Evolutionary conservation across 495 filamentous ascomycete species (phyloP), one percentile per base, ranked within the genome.

Genomic region (Immersiella caudata): DNA sequence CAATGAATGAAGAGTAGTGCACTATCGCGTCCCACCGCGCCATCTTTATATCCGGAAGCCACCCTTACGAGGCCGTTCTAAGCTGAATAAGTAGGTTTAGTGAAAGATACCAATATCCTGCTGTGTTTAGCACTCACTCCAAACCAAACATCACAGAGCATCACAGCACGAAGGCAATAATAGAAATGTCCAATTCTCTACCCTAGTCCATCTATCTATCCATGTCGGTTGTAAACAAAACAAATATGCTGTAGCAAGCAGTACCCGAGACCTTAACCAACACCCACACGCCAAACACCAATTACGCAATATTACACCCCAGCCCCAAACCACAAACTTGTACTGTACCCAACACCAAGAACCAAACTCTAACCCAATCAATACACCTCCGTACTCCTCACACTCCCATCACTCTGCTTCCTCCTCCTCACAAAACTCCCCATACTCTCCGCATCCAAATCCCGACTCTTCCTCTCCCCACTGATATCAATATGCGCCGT

Each of bases 401-500:
- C 60, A 16, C 61, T 63, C 12, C 49, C 61, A 51, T 54, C 29
- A 11, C 20, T 25, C 3, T 40, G 51, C 50, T 65, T 65, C 35
- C 63, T 56, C 52, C 63, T 56, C 52, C 63, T 46, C 20, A 65
- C 52, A 40, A 36, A 24, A 22, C 26, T 57, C 33, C 16, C 24
- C 52, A 27, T 25, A 24, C 62, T 25, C 46, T 55, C 20, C 7
- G 21, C 63, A n/a, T 40, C 52, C 60, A 27, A 33, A 26, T 21
- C n/a, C 63, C 29, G 29, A 33, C 51, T 25, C 63, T 40, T 40
- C 20, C 20, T 33, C 21, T 1, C 22, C 58, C 67, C 59, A 16
- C 73, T 69, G 11, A 59, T 33, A 6, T 52, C 24, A 27, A 51
- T 20, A 14, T 63, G 61, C 1, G 25, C 18, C 49, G 49, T 63